phyloP scores from a whole-genome alignment of 1,284 basidiomycete genomes.

The Boletus mariae region DNA sequence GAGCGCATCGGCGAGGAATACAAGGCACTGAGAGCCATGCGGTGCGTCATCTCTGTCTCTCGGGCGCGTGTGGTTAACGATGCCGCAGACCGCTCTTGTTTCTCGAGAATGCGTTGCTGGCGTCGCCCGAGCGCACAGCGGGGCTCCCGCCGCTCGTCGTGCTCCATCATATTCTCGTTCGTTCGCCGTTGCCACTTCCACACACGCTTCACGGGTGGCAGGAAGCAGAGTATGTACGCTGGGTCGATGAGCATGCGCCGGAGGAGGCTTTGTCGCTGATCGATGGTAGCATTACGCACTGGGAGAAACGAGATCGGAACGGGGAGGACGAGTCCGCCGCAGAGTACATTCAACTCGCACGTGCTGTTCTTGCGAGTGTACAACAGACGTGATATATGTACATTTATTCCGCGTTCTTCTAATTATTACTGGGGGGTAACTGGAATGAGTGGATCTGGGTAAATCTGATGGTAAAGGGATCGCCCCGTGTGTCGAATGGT shows the following conservation, averaged over 20 bases:
- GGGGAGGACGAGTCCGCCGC: slow-evolving; percentile 42
- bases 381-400: slow-evolving; percentile 15
- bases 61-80: not conserved
- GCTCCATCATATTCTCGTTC: slow-evolving; percentile 89
- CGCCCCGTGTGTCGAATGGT: too few species aligned
- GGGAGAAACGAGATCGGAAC: slow-evolving; percentile 63
- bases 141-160: slow-evolving; percentile 81
- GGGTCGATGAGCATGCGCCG: slow-evolving; percentile 77
- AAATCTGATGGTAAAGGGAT: not conserved
- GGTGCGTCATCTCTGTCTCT: slow-evolving; percentile 40
- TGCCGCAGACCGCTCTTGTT: slow-evolving; percentile 74
- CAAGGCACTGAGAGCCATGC: slow-evolving; percentile 72
- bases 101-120: slow-evolving; percentile 70
- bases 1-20: slow-evolving; percentile 80
- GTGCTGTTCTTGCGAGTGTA: slow-evolving; percentile 49
- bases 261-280: slow-evolving; percentile 70
- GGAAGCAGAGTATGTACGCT: slow-evolving; percentile 87
- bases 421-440: not conserved
- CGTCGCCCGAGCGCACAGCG: slow-evolving; percentile 60
- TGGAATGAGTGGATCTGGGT: not conserved
- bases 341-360: slow-evolving; percentile 65
- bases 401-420: not conserved
- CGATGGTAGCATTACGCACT: slow-evolving; percentile 65
- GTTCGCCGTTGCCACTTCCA: slow-evolving; percentile 80
- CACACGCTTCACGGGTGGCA: slow-evolving; percentile 89